Base-by-base conservation (phyloP, 345 rosid genomes). In the Euphorbia lathyris region DNA sequence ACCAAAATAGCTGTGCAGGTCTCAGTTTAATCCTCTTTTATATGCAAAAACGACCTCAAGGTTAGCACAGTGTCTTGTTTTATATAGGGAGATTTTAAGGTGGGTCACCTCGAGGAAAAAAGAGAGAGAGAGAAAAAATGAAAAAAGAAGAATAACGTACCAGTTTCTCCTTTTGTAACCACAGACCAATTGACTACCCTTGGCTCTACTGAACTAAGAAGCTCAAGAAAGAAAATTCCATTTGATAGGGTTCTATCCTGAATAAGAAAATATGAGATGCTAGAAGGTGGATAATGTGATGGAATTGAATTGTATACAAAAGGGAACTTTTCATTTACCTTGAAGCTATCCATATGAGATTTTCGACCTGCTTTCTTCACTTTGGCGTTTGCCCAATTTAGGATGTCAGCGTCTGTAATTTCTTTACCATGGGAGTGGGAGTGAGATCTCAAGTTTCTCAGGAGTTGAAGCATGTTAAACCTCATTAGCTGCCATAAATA, bases 401-500 rank as follows among this genome's bases (percentile, higher is more conserved):
- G 79, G 76, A 95, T 95, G 77, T 95, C 96, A 10, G 83, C 78
- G 74, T 95, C 99, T 1, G 94, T 88, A 58, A 95, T 92, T 80
- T 90, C 99, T 77, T 92, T 95, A 71, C 94, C 98, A 80, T 92
- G 93, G 52, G 92, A 83, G 29, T 63, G 50, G 30, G 79, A 77
- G 79, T 87, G 96, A 64, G 85, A 79, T 80, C 99, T 86, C 81
- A 95, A 79, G 82, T 95, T 92, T 79, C 80, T 86, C 81, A 95
- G 84, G 68, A 92, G 99, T 86, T 90, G 97, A 72, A 95, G 91
- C 98, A 95, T 95, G 9, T 87, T 82, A 74, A 81, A 95, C 83
- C 99, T 90, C 99, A 95, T 92, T 67, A 95, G 83, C 78, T 95
- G 98, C 99, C 99, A 95, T 67, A 95, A 65, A 77, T 76, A 86